phyloP scores from a whole-genome alignment of 257 asterid genomes.

The Solanum lignicaule region DNA sequence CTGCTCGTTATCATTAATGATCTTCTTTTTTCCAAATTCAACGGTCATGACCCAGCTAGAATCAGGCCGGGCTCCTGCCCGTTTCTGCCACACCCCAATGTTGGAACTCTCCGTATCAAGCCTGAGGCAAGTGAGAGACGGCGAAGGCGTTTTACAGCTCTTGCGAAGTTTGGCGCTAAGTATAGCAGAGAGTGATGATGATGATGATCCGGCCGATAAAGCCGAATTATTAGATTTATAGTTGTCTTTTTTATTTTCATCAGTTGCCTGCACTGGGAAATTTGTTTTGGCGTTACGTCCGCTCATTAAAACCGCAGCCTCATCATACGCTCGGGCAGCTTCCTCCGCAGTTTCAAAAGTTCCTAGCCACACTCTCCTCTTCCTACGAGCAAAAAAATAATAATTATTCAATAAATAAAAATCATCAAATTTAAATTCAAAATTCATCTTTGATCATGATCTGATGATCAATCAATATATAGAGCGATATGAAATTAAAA shows the following conservation, averaged over 20 bases:
- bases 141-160: conserved; percentile 30
- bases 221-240: neutral
- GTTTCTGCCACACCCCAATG: conserved; percentile 57
- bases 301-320: conserved; percentile 46
- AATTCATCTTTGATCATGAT: neutral
- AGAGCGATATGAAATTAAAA: too few species aligned
- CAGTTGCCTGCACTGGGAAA: conserved; percentile 19
- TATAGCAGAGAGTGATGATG: conserved; percentile 15
- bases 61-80: conserved; percentile 33
- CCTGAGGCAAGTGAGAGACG: conserved; percentile 50
- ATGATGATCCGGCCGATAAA: conserved; percentile 5
- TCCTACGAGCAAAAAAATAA: conserved; percentile 8
- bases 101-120: conserved; percentile 48
- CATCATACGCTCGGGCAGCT: conserved; percentile 51
- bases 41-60: conserved; percentile 53
- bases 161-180: conserved; percentile 39
- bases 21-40: conserved; percentile 24
- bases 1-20: neutral
- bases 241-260: neutral
- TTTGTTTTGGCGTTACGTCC: conserved; percentile 57
- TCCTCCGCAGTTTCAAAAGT: conserved; percentile 54
- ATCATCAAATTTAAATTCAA: neutral
- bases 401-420: neutral
- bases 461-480: neutral
- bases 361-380: conserved; percentile 56